Evolutionary conservation across 768 basidiomycete species (phyloP).

Genomic region (Suillus bovinus): DNA sequence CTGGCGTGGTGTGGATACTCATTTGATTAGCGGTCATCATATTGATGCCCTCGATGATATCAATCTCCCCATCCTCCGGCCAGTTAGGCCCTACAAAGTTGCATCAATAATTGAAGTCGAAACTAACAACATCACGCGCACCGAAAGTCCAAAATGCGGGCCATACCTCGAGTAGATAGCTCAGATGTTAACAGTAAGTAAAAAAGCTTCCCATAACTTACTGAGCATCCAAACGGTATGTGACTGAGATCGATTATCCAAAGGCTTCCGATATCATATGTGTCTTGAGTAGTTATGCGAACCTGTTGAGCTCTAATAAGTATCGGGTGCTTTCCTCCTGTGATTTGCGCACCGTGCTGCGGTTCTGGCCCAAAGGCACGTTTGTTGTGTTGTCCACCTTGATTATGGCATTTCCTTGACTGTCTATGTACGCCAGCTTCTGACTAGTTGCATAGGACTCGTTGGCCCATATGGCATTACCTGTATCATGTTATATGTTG

Average conservation of each 20-base stretch:
- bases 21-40: conserved; percentile 50
- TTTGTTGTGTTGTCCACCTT: conserved; percentile 71
- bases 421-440: conserved; percentile 59
- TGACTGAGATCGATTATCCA: conserved; percentile 49
- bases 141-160: conserved; percentile 35
- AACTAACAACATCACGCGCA: conserved; percentile 9
- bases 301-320: conserved; percentile 31
- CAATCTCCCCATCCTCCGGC: conserved; percentile 53
- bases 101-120: conserved; percentile 1
- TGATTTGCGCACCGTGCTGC: conserved; percentile 52
- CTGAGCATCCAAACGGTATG: conserved; percentile 60
- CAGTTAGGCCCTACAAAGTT: conserved; percentile 30
- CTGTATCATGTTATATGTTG: conserved; percentile 32
- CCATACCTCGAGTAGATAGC: conserved; percentile 23
- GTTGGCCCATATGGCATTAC: conserved; percentile 64
- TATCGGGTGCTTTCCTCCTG: conserved; percentile 11
- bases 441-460: conserved; percentile 45
- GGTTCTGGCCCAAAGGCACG: conserved; percentile 48
- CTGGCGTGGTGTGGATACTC: conserved; percentile 51
- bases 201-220: conserved; percentile 25
- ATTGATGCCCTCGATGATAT: conserved; percentile 66
- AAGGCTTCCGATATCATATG: conserved; percentile 44
- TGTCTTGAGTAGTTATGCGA: conserved; percentile 44
- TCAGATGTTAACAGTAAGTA: conserved; percentile 8
- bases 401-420: conserved; percentile 63